These are phyloP conservation scores for Nicotiana rustica DNA, from an alignment of 305 asterid genomes.

Conservation along the genomic window DNA sequence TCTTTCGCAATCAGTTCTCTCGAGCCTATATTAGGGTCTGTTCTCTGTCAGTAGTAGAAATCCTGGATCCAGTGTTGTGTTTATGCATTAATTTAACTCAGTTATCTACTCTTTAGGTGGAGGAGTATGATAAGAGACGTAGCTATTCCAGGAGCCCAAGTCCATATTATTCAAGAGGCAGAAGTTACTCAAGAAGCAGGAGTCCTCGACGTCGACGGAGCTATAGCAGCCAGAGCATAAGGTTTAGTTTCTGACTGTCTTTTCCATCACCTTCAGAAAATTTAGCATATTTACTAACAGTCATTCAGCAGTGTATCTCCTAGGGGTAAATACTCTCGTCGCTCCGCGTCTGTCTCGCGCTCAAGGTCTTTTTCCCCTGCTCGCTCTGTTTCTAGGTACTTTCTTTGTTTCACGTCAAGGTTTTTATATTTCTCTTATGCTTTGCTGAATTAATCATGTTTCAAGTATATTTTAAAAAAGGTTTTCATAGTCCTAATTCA, in stretches of 20 bases:
- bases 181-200: constrained; percentile 69
- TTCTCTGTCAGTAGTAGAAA: constrained; percentile 23
- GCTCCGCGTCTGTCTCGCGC: constrained; percentile 54
- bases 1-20: constrained; percentile 76
- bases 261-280: constrained; percentile 18
- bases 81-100: constrained; percentile 19
- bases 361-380: constrained; percentile 61
- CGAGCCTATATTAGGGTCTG: constrained; percentile 73
- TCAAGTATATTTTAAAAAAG: not conserved
- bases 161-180: constrained; percentile 63
- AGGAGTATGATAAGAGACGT: constrained; percentile 63
- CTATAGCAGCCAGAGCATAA: constrained; percentile 60
- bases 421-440: not conserved
- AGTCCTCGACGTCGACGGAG: constrained; percentile 48
- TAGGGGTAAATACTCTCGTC: constrained; percentile 49
- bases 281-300: not conserved
- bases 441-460: not conserved
- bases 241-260: constrained; percentile 44
- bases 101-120: constrained; percentile 55
- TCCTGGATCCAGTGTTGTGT: constrained; percentile 11
- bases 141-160: constrained; percentile 71
- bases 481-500: not conserved
- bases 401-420: not conserved
- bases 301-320: constrained; percentile 54
- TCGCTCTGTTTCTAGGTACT: constrained; percentile 58